These are phyloP conservation scores for Thozetella sp. DNA, from an alignment of 495 filamentous ascomycete genomes.

Conservation along the genomic window DNA sequence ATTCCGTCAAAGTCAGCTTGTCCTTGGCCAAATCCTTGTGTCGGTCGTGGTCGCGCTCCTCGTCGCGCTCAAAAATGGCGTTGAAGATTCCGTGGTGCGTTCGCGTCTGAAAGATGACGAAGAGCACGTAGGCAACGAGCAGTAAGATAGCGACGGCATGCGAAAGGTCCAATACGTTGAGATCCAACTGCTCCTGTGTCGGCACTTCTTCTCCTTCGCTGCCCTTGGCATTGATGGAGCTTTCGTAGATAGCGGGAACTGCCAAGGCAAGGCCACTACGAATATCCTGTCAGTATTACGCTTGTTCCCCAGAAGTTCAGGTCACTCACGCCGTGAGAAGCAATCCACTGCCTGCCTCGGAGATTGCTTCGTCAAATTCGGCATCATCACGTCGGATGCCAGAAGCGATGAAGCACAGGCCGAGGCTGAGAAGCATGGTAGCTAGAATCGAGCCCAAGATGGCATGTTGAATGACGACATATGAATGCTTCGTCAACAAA, in stretches of 20 bases:
- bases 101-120: slow-evolving; percentile 74
- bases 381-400: slow-evolving; percentile 64
- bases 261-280: slow-evolving; percentile 66
- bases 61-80: slow-evolving; percentile 62
- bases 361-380: slow-evolving; percentile 66
- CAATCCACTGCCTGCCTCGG: slow-evolving; percentile 76
- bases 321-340: slow-evolving; percentile 67
- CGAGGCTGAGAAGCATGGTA: slow-evolving; percentile 40
- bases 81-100: slow-evolving; percentile 78
- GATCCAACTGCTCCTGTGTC: slow-evolving; percentile 36
- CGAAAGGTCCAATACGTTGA: slow-evolving; percentile 64
- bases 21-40: slow-evolving; percentile 62
- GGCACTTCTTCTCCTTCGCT: slow-evolving; percentile 7
- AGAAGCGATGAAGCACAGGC: slow-evolving; percentile 65
- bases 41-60: slow-evolving; percentile 68
- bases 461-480: slow-evolving; percentile 63
- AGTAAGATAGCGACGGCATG: slow-evolving; percentile 75
- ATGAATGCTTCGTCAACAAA: slow-evolving; percentile 40
- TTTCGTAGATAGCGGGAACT: slow-evolving; percentile 73
- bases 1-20: slow-evolving; percentile 80
- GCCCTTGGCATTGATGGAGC: slow-evolving; percentile 45
- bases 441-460: slow-evolving; percentile 35
- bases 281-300: slow-evolving; percentile 7
- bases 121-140: slow-evolving; percentile 73
- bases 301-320: slow-evolving; percentile 1